Conservation (phyloP, 31 red algal species). For the Pterothamnion heteromorphum region DNA sequence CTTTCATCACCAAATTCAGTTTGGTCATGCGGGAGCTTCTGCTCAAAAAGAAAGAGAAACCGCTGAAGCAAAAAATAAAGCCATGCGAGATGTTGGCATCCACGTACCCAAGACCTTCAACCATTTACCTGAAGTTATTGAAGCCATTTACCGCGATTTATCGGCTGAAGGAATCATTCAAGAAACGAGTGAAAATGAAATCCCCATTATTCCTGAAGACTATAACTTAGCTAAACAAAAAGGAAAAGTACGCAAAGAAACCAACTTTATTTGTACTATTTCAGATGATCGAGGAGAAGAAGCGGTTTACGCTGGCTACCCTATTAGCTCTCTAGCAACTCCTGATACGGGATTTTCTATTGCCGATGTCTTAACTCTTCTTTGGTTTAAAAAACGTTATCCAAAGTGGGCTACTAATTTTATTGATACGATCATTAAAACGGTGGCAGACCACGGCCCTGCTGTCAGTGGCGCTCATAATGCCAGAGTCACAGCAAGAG, state of each 20-base stretch:
- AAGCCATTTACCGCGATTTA: conserved; percentile 58
- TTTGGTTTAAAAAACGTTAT: conserved; percentile 98
- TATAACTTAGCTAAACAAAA: conserved; percentile 57
- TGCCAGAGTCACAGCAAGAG: conserved; percentile 90
- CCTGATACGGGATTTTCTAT: conserved; percentile 58
- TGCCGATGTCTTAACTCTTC: conserved; percentile 85
- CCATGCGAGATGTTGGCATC: conserved; percentile 70
- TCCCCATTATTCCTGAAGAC: conserved; percentile 82
- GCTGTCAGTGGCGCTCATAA: conserved; percentile 96
- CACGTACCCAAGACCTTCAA: conserved; percentile 83
- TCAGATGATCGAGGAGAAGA: conserved; percentile 96
- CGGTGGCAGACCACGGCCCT: conserved; percentile 95
- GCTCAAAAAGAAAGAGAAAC: conserved; percentile 67
- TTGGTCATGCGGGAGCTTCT: conserved; percentile 98
- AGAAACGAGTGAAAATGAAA: conserved; percentile 60
- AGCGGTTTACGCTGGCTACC: conserved; percentile 77
- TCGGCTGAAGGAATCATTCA: conserved; percentile 51
- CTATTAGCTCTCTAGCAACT: conserved; percentile 77
- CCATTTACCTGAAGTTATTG: conserved; percentile 66
- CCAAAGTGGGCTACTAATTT: conserved; percentile 92
- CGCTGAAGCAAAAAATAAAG: conserved; percentile 79
- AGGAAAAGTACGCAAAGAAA: conserved; percentile 81
- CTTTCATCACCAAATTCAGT: conserved; percentile 96
- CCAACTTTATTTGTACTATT: conserved; percentile 91
- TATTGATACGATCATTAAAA: conserved; percentile 81